Conservation (phyloP, 1,284 basidiomycete genomes). For the Porodaedalea pini region DNA sequence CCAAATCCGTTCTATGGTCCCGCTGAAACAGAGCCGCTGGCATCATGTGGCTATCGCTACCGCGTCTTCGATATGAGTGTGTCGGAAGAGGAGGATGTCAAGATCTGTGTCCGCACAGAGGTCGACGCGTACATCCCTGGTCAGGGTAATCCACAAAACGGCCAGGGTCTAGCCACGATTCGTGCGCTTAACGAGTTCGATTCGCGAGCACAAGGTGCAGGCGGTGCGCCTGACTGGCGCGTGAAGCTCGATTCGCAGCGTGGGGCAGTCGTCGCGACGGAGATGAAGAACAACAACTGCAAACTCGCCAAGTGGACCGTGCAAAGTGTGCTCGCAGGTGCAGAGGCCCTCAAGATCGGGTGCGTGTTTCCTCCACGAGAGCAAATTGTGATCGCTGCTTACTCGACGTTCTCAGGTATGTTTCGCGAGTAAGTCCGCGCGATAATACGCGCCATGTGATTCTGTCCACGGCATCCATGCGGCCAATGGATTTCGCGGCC, state of each 20-base stretch:
- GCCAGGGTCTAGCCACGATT: conserved; percentile 86
- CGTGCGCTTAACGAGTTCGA: conserved; percentile 98
- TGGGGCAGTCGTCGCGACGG: conserved; percentile 96
- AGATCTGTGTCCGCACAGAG: conserved; percentile 92
- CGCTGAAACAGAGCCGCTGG: conserved; percentile 92
- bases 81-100: conserved; percentile 86
- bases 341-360: conserved; percentile 98
- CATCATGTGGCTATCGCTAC: conserved; percentile 96
- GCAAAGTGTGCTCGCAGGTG: conserved; percentile 93
- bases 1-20: conserved; percentile 96
- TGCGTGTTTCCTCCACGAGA: conserved; percentile 37
- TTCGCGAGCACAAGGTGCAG: conserved; percentile 84
- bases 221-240: conserved; percentile 96
- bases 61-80: conserved; percentile 92
- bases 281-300: conserved; percentile 99
- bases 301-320: conserved; percentile 98
- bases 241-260: conserved; percentile 94
- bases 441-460: conserved; percentile 96
- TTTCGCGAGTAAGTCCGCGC: conserved; percentile 90
- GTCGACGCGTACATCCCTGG: conserved; percentile 86
- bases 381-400: conserved; percentile 6
- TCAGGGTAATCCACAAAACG: conserved; percentile 59
- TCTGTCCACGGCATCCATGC: conserved; percentile 91
- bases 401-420: conserved; percentile 56
- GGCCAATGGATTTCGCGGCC: conserved; percentile 89